Evolutionary conservation across 305 asterid species (phyloP).

Genomic region (Solanum hybrid): DNA sequence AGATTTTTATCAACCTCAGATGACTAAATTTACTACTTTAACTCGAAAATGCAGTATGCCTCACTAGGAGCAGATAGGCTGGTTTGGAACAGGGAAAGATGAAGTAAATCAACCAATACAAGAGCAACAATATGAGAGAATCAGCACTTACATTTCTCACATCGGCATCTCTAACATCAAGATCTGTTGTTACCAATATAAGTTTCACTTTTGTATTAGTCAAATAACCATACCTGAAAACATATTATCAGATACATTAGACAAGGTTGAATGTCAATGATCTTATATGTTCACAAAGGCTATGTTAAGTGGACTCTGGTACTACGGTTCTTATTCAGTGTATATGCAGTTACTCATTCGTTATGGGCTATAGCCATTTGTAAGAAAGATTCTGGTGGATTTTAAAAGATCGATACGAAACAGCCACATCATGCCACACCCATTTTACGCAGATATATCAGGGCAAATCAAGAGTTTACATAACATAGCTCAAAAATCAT

Average conservation of each 20-base stretch:
- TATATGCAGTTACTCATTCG: not conserved
- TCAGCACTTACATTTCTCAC: slow-evolving; percentile 69
- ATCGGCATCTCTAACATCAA: slow-evolving; percentile 89
- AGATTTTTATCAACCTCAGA: not conserved
- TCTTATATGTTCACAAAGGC: not conserved
- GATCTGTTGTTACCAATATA: slow-evolving; percentile 85
- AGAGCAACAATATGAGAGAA: not conserved
- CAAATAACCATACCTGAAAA: slow-evolving; percentile 82
- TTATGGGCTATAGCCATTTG: not conserved
- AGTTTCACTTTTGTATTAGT: slow-evolving; percentile 98
- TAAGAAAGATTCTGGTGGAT: not conserved
- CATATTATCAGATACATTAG: slow-evolving; percentile 8
- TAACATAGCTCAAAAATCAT: not conserved
- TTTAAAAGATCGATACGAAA: too few relatives aligned
- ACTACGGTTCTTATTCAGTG: not conserved
- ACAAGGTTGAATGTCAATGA: not conserved
- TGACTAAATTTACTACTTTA: not conserved
- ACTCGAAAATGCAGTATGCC: not conserved
- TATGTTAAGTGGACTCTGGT: not conserved
- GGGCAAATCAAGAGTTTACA: not conserved
- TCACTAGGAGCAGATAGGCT: not conserved
- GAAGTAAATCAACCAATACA: not conserved
- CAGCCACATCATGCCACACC: not conserved
- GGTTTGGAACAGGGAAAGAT: not conserved
- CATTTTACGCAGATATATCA: not conserved